Base-by-base conservation (phyloP, 768 basidiomycete species). In the Rhodotorula taiwanensis region DNA sequence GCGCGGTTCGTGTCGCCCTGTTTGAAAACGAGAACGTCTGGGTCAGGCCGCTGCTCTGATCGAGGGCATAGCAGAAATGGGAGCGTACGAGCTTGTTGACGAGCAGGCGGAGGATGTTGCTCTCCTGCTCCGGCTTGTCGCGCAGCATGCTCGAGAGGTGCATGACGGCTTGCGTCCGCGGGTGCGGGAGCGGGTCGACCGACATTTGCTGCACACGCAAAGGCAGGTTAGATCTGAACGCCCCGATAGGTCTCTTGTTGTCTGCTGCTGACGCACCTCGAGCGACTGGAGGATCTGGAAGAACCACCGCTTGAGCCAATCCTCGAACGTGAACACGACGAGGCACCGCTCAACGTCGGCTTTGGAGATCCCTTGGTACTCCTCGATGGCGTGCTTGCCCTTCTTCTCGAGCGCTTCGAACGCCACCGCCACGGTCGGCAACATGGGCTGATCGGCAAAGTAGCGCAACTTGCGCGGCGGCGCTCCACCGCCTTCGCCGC, bases 281-380 rank as follows among this genome's bases (percentile, higher is more conserved):
- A 97, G 83, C 43, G 88, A 83, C 74, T 94, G 89, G 5, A 98
- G 81, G 43, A 95, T 76, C 4, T 85, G 85, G 77, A 94, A 98
- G 78, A 95, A 97, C 75, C 86, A 98, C 68, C 91, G 92, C 77
- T 99, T 99, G 53, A 97, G 75, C 88, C 90, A 97, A 71, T 98
- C 94, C 75, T 99, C 95, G 75, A 95, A 98, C 64, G 86, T 86
- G 86, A 88, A 98, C 5, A 86, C 61, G 9, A 92, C 71, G 0
- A 97, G 76, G 74, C 88, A 83, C 55, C 51, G 47, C 18, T 70
- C 69, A 16, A 70, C 55, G 30, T 71, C 69, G 28, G 60, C 52
- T 36, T 45, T 50, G 20, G 83, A 79, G 34, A 69, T n/a, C 60
- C 93, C 87, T 0, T 86, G 84, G 33, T 83, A 79, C 23, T 77